Conservation (phyloP, 208 protist species). For the Trypanosoma brucei region DNA sequence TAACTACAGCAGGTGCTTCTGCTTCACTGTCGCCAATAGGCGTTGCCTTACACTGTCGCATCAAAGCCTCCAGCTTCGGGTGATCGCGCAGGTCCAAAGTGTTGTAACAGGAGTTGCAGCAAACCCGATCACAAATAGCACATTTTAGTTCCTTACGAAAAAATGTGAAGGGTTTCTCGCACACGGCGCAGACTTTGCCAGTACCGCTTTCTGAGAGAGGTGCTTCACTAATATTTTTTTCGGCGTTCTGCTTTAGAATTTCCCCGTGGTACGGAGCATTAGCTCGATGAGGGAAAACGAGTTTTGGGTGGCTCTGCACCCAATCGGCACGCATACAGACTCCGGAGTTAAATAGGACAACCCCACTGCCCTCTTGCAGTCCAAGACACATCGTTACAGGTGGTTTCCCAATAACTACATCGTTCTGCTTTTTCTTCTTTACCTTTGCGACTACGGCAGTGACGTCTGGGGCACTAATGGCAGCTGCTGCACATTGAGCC, state of each 20-base stretch:
- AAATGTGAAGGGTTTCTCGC: conserved; percentile 63
- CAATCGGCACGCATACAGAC: conserved; percentile 49
- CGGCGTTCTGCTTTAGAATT: conserved; percentile 9
- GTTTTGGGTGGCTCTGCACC: conserved; percentile 48
- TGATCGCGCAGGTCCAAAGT: conserved; percentile 37
- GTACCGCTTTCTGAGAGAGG: not conserved
- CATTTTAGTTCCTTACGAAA: conserved; percentile 63
- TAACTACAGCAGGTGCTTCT: conserved; percentile 17
- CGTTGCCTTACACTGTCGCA: not conserved
- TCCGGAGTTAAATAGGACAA: conserved; percentile 62
- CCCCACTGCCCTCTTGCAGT: conserved; percentile 28
- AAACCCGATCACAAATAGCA: conserved; percentile 52
- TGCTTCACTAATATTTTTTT: not conserved
- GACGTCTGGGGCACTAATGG: not conserved
- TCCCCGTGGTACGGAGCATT: conserved; percentile 51
- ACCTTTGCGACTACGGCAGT: not conserved
- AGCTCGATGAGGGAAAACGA: conserved; percentile 55
- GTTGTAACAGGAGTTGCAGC: conserved; percentile 58
- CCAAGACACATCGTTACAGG: conserved; percentile 26
- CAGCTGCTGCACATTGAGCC: not conserved
- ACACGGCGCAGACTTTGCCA: conserved; percentile 42
- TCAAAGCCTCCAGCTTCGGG: conserved; percentile 28
- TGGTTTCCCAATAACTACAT: conserved; percentile 11
- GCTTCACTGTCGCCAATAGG: not conserved
- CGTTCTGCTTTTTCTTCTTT: not conserved